phyloP scores from a whole-genome alignment of 805 yeast species.

The Starmerella bombi region DNA sequence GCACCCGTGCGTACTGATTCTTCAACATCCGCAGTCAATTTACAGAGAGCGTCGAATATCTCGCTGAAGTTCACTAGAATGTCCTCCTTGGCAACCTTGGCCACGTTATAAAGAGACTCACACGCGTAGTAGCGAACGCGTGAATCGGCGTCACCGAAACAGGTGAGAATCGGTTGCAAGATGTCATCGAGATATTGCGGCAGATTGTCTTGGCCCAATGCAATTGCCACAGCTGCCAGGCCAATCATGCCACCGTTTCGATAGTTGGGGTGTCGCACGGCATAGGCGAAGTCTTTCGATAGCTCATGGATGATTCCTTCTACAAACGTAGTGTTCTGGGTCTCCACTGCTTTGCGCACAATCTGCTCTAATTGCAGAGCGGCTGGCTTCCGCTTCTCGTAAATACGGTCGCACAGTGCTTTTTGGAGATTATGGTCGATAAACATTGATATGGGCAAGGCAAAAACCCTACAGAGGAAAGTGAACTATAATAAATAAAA shows the following conservation, averaged over 20 bases:
- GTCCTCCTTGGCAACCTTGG: conserved; percentile 94
- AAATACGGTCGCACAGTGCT: conserved; percentile 59
- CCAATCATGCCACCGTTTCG: conserved; percentile 95
- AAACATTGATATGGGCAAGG: conserved; percentile 11
- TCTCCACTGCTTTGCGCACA: conserved; percentile 53
- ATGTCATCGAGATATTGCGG: conserved; percentile 73
- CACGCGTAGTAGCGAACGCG: conserved; percentile 94
- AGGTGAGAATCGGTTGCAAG: conserved; percentile 84
- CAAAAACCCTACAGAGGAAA: too few species aligned
- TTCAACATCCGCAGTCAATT: conserved; percentile 80
- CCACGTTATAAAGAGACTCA: conserved; percentile 87
- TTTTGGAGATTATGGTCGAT: conserved; percentile 51
- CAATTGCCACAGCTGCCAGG: conserved; percentile 88
- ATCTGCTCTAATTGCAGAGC: conserved; percentile 55
- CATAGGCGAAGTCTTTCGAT: conserved; percentile 62
- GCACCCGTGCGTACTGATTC: conserved; percentile 91
- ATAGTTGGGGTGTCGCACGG: conserved; percentile 74
- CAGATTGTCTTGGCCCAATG: conserved; percentile 70
- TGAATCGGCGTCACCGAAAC: conserved; percentile 96
- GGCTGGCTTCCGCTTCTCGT: conserved; percentile 65
- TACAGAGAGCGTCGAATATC: conserved; percentile 82
- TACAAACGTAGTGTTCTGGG: conserved; percentile 48
- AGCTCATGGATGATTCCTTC: conserved; percentile 56
- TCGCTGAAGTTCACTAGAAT: conserved; percentile 84
- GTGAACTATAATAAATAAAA: too few species aligned